Base-by-base conservation (phyloP, 2,329 filamentous ascomycete species). In the Epichloe festucae region DNA sequence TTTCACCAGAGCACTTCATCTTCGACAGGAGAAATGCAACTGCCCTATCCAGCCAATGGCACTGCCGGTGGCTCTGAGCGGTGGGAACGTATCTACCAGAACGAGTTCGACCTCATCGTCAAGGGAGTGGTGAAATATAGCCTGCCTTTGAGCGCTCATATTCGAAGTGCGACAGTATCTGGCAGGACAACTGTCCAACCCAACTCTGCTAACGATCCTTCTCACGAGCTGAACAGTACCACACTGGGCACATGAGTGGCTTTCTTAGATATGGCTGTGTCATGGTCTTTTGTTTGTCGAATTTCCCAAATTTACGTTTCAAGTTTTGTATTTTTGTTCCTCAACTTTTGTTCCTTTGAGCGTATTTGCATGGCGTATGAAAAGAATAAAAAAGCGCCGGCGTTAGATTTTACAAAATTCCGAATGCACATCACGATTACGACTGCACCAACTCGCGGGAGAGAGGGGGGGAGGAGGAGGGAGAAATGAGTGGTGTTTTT, bases 21-120 rank as follows among this genome's bases (percentile, higher is more conserved):
- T 17, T 93, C 89, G 0, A 81, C 85, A 5, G 91, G 89, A 34
- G 87, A 93, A 62, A 80, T 98, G 57, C 85, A 91, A 40, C 77
- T 98, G 3, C 71, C 76, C 27, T 82, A 85, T 51, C 93, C 93
- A 0, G 90, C 91, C 4, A 98, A 97, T 66, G 83, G 83, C 59
- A 97, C 93, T 0, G 83, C 89, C 43, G 86, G 87, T 41, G 93
- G 91, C 8, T 84, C 84, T 2, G 82, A 86, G 62, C 81, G 90
- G 12, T 98, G 93, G 93, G 89, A 95, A 64, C 79, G 82, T 54
- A 90, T 97, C 46, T 75, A 96, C 48, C 81, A 94, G 57, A 87
- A 96, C 65, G 87, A 91, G 44, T 98, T 97, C 59, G 89, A 96
- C 58, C 76, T 98, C 47, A 91, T 97, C 54, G 79, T 98, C 42